Evolutionary conservation across 352 stramenopile genomes (phyloP).

Genomic region (Phytophthora parvispora): DNA sequence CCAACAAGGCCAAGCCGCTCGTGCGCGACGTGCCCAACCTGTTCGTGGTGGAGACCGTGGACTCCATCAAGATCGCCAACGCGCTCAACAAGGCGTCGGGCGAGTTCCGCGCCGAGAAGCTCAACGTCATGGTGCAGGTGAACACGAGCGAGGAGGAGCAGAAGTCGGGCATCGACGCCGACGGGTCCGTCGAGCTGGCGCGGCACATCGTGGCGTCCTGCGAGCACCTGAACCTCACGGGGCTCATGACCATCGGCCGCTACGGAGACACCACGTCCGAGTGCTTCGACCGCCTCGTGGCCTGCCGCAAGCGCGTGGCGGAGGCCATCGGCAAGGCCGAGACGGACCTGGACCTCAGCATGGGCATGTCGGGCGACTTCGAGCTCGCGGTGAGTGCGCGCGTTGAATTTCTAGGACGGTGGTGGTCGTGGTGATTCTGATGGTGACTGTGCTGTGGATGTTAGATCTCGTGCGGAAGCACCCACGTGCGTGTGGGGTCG

Average conservation of each 20-base stretch:
- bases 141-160: constrained; percentile 99
- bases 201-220: constrained; percentile 94
- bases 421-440: background rate
- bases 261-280: constrained; percentile 92
- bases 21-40: constrained; percentile 94
- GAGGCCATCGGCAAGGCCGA: constrained; percentile 71
- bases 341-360: constrained; percentile 94
- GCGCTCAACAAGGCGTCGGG: constrained; percentile 94
- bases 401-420: too few relatives aligned
- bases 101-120: constrained; percentile 69
- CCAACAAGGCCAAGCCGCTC: constrained; percentile 97
- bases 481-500: constrained; percentile 97
- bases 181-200: constrained; percentile 82
- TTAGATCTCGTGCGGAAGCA: constrained; percentile 96
- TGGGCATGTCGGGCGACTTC: constrained; percentile 99
- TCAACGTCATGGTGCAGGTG: constrained; percentile 98
- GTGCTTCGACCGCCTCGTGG: constrained; percentile 93
- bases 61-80: constrained; percentile 97
- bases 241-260: constrained; percentile 99
- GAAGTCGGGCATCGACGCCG: constrained; percentile 94
- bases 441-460: constrained; percentile 4
- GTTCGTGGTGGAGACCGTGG: constrained; percentile 97
- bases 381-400: constrained; percentile 94
- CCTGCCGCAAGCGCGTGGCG: constrained; percentile 76
- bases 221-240: constrained; percentile 93